phyloP scores from a whole-genome alignment of 306 rosid genomes.

The Argentina anserina region DNA sequence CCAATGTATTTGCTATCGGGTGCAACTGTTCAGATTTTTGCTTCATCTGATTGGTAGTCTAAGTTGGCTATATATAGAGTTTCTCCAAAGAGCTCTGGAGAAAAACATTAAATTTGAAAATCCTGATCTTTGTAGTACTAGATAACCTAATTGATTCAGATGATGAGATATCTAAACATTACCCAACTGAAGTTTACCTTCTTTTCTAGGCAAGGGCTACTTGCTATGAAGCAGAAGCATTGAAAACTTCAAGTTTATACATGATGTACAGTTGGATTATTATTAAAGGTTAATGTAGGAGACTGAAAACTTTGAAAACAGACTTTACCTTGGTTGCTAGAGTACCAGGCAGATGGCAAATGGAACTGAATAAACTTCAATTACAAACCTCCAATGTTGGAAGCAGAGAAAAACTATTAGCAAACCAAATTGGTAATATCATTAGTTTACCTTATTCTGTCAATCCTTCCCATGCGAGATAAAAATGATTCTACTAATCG shows the following conservation, averaged over 20 bases:
- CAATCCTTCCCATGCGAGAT: constrained; percentile 4
- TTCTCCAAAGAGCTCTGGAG: not conserved
- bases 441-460: constrained; percentile 7
- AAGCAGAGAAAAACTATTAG: not conserved
- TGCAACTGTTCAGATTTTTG: not conserved
- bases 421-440: not conserved
- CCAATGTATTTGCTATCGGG: not conserved
- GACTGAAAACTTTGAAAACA: not conserved
- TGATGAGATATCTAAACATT: no score
- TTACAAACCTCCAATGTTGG: not conserved
- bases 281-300: not conserved
- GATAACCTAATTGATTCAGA: no score
- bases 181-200: not conserved
- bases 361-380: not conserved
- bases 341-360: not conserved
- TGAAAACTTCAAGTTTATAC: not conserved
- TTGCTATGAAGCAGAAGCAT: not conserved
- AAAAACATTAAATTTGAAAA: not conserved
- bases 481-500: not conserved
- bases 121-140: no score
- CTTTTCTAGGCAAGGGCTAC: not conserved
- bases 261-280: not conserved
- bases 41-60: not conserved
- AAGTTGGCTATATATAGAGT: not conserved
- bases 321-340: not conserved